Percentiles rank a stretch among this genome's conserved stretches.
phyloP scores from a whole-genome alignment of 2,329 filamentous ascomycete species.

The Aspergillus brunneoviolaceus region DNA sequence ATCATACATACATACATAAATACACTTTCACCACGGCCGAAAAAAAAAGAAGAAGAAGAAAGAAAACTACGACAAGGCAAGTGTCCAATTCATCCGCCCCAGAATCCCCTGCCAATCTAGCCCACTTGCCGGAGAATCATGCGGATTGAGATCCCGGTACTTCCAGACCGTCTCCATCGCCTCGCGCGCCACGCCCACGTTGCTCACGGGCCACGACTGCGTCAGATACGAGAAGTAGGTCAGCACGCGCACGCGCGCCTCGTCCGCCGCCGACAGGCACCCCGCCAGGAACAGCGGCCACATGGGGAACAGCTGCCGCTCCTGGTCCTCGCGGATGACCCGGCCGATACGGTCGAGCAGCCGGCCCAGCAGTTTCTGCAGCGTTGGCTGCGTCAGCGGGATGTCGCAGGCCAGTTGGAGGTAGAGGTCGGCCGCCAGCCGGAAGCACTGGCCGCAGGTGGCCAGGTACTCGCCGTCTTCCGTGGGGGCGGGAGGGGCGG shows the following conservation, averaged over 20 bases:
- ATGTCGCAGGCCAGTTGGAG: conserved; percentile 1
- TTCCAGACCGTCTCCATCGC: conserved; percentile 4
- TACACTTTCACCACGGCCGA: too few species aligned
- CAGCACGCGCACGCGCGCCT: neutral
- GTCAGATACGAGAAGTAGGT: conserved; percentile 2
- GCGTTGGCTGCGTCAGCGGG: neutral
- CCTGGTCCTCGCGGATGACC: conserved; percentile 5
- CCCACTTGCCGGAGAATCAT: neutral
- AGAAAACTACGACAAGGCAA: conserved; percentile 2
- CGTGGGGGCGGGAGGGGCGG: neutral
- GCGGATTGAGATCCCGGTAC: neutral
- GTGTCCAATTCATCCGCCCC: neutral
- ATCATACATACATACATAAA: neutral
- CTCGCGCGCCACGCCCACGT: neutral
- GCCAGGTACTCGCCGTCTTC: neutral
- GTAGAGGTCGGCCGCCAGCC: neutral
- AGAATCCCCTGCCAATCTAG: conserved; percentile 5
- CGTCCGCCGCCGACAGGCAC: neutral
- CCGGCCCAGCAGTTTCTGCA: neutral
- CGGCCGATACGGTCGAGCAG: neutral
- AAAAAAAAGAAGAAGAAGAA: too few species aligned
- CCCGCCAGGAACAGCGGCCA: conserved; percentile 3
- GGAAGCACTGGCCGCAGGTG: conserved; percentile 1
- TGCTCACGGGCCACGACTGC: conserved; percentile 2
- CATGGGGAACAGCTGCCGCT: conserved; percentile 3